Base-by-base conservation (phyloP, 371 early-diverging fungal genomes). In the Rhizopus arrhizus region DNA sequence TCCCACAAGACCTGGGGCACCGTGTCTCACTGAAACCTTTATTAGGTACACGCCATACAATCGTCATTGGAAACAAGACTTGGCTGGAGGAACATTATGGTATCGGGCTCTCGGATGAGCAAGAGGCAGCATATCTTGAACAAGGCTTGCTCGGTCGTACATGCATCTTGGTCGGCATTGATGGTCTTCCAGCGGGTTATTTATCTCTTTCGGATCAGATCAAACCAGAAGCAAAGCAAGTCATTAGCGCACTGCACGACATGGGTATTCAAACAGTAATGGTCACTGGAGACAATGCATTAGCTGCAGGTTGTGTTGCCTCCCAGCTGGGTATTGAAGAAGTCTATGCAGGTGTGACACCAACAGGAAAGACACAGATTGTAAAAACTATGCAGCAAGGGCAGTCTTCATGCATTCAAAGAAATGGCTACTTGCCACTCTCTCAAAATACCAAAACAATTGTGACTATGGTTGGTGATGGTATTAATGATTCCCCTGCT, bases 401-500 rank as follows among this genome's bases (percentile, higher is more conserved):
- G 43, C 5, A 11, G n/a, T 0, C n/a, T 9, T 15, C 15, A 11
- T 2, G 2, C 2, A 22, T 22, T 22, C 22, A 22, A 22, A 22
- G 22, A 22, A 22, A 22, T 22, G 22, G 22, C 56, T 73, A 49
- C 65, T 59, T 46, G 33, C 40, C 36, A 6, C 32, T 41, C 50
- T 16, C 41, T 35, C 22, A 22, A 22, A 22, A 22, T 22, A 2
- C 22, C 22, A 22, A 22, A 22, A 22, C 22, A n/a, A 5, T 59
- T 6, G 60, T 59, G n/a, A 53, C 60, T 10, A 59, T 59, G 60
- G 52, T 59, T 4, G 60, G 60, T 42, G 99, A 99, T 73, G 99
- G 99, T 34, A 92, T 97, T 69, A 99, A 99, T 62, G 99, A 99
- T 70, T 93, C 95, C 9, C 95, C 95, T 22, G 96, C 97, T 3